Evolutionary conservation across 345 rosid genomes (phyloP).

Genomic region (Gossypium stocksii): DNA sequence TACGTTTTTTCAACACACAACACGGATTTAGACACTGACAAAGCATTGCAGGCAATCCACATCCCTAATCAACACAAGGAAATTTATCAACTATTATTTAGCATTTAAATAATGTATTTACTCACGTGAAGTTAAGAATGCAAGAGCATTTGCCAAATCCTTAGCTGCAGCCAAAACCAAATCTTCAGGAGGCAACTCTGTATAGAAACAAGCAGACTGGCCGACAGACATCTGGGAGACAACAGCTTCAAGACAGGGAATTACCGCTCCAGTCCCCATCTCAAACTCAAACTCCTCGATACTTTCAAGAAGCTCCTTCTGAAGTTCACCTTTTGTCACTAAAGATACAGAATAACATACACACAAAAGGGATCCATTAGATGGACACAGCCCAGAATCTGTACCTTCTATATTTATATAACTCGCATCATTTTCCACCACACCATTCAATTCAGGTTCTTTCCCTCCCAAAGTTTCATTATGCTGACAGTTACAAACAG

Average conservation of each 20-base stretch:
- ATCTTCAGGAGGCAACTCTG: conserved; percentile 40
- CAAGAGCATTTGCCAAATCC: conserved; percentile 39
- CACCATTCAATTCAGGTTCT: conserved; percentile 23
- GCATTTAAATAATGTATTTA: conserved; percentile 17
- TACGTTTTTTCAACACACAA: not conserved
- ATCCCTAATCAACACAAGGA: conserved; percentile 2
- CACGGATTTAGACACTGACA: not conserved
- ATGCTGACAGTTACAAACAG: conserved; percentile 20
- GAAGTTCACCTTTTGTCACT: conserved; percentile 31
- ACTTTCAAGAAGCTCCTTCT: conserved; percentile 76
- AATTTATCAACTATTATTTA: conserved; percentile 14
- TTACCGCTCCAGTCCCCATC: conserved; percentile 75
- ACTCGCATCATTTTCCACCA: conserved; percentile 25
- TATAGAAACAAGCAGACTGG: conserved; percentile 55
- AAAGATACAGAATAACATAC: conserved; percentile 61
- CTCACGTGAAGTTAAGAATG: conserved; percentile 57
- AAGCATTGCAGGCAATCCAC: not conserved
- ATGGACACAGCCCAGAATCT: conserved; percentile 53
- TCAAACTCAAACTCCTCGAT: conserved; percentile 84
- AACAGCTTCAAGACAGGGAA: conserved; percentile 54
- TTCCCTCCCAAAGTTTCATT: conserved; percentile 24
- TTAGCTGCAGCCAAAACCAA: conserved; percentile 56
- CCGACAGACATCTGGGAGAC: conserved; percentile 78
- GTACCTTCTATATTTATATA: conserved; percentile 47
- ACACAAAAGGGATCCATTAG: conserved; percentile 53